Evolutionary conservation across 2,329 filamentous ascomycete genomes (phyloP).

Genomic region (Polytolypa hystricis): DNA sequence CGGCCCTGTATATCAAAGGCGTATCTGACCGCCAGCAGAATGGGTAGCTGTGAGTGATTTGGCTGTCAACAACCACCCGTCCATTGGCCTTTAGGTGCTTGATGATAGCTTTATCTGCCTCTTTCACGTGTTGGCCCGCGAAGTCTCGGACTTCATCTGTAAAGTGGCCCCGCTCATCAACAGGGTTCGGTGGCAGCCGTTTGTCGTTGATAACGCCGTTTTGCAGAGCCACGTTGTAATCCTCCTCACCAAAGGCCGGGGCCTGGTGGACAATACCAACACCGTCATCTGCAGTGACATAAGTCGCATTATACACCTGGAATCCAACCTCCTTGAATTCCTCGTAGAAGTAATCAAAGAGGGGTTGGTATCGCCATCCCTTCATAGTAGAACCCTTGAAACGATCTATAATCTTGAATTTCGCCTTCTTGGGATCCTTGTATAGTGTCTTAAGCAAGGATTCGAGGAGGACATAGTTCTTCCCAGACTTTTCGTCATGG

Average conservation of each 20-base stretch:
- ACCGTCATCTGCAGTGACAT: conserved; percentile 83
- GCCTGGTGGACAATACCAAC: conserved; percentile 90
- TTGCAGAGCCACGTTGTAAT: conserved; percentile 74
- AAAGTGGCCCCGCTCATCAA: conserved; percentile 75
- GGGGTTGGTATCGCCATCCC: conserved; percentile 78
- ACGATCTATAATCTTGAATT: conserved; percentile 72
- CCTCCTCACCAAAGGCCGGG: conserved; percentile 89
- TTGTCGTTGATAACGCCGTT: conserved; percentile 66
- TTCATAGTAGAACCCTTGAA: conserved; percentile 75
- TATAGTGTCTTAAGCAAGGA: conserved; percentile 71
- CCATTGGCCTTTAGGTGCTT: conserved; percentile 71
- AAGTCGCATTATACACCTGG: conserved; percentile 68
- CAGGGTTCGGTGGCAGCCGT: conserved; percentile 74
- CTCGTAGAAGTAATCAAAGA: conserved; percentile 83
- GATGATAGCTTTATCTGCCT: conserved; percentile 85
- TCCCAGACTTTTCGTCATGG: conserved; percentile 66
- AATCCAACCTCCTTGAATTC: conserved; percentile 80
- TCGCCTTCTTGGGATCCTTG: conserved; percentile 92
- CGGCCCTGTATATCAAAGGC: conserved; percentile 81
- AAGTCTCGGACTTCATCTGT: conserved; percentile 69
- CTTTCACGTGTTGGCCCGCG: conserved; percentile 78
- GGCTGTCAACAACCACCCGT: conserved; percentile 70
- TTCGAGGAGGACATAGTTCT: conserved; percentile 77
- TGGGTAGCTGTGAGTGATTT: conserved; percentile 82
- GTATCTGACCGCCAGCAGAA: conserved; percentile 95